Evolutionary conservation across 2,329 filamentous ascomycete genomes (phyloP), one percentile per base, ranked within the genome.

Genomic region (Emmonsia crescens): DNA sequence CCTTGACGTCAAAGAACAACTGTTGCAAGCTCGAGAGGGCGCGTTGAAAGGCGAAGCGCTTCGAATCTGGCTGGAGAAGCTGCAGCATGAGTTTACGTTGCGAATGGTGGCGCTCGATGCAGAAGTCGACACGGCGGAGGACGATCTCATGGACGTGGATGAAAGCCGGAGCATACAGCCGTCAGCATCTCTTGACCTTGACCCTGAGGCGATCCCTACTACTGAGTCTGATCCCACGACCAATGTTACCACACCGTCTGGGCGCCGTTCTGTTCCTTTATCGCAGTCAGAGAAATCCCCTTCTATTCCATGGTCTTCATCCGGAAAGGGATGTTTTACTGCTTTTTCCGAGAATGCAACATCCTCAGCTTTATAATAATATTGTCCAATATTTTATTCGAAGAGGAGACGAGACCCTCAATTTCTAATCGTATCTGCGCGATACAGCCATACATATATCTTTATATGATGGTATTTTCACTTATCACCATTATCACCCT

Each of bases 31-130:
- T 0, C 77, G 79, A 1, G 79, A 84, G 19, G 86, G 87, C 0
- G 79, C 77, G 0, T 86, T 92, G 79, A 79, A 87, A 38, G 84
- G 86, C 0, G 80, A 82, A 1, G 79, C 83, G 0, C 75, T 96
- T 36, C 76, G 78, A 24, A 77, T 76, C 52, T 91, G 89, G 81
- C 73, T 94, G 52, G 78, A 75, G 60, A 82, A 81, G 63, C 73
- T 94, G 14, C 89, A 93, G 70, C 82, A 82, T 57, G 89, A 95
- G 60, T 96, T 96, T 68, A 80, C 89, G 8, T 67, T 79, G 4
- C 78, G 83, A 8, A 92, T 96, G 89, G 80, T 83, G 27, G 80
- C 80, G 1, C 82, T 91, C 27, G 64, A 64, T 56, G 68, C 66
- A 4, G 73, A 77, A 12, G 63, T 68, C 33, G 62, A 56, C 44